phyloP scores from a whole-genome alignment of 495 filamentous ascomycete genomes.

The Stereocaulon alpinum region DNA sequence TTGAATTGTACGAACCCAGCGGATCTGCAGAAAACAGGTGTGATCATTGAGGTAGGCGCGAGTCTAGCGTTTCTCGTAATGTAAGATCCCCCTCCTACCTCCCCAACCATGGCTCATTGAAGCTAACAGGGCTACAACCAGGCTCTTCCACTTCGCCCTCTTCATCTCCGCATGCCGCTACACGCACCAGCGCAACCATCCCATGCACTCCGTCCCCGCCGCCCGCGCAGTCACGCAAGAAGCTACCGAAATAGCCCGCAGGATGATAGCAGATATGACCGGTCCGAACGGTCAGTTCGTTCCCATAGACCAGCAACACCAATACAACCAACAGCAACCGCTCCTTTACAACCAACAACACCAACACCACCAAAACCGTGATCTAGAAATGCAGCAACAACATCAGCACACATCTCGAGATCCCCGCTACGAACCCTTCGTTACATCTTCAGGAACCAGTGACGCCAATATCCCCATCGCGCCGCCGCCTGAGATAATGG shows the following conservation, averaged over 20 bases:
- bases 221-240: neutral
- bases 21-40: neutral
- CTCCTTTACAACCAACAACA: neutral
- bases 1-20: too few relatives aligned
- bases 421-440: too few relatives aligned
- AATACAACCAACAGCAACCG: neutral
- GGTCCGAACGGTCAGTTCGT: conserved; percentile 2
- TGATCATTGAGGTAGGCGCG: conserved; percentile 8
- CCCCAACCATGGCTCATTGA: too few relatives aligned
- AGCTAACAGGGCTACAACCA: neutral
- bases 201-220: neutral
- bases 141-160: conserved; percentile 26
- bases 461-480: neutral
- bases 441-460: too few relatives aligned
- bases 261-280: neutral
- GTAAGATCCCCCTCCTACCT: neutral
- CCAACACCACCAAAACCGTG: neutral
- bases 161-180: conserved; percentile 31
- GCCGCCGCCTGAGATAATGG: neutral
- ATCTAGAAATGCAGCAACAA: neutral
- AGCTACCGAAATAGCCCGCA: neutral
- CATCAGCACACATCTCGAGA: neutral
- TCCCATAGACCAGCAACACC: neutral
- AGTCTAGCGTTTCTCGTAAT: neutral
- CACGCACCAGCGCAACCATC: conserved; percentile 19